Evolutionary conservation across 352 stramenopile genomes (phyloP).

Genomic region (Pythium aristosporum): DNA sequence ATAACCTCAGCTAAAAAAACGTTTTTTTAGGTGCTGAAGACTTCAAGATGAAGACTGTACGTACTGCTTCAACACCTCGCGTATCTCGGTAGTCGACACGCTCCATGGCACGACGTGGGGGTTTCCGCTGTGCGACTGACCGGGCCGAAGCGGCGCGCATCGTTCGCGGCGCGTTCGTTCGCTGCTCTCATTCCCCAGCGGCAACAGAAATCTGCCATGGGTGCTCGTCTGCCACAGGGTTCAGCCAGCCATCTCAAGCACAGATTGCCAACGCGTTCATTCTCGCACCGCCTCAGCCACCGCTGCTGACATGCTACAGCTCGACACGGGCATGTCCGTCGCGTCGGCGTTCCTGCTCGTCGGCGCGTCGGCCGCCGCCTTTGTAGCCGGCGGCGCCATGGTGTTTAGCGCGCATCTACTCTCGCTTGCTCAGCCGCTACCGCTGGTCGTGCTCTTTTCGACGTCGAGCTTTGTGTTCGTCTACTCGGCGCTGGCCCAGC

Average conservation of each 20-base stretch:
- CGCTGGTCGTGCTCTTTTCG: conserved; percentile 30
- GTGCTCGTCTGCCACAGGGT: no score
- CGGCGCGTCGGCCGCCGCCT: conserved; percentile 15
- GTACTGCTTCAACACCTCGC: background rate
- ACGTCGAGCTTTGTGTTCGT: conserved; percentile 30
- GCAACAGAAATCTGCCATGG: no score
- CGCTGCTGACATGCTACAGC: background rate
- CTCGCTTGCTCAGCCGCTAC: conserved; percentile 21
- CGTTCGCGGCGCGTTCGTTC: conserved; percentile 17
- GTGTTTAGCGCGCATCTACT: conserved; percentile 30
- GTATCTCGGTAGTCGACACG: background rate
- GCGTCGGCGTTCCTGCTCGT: conserved; percentile 23
- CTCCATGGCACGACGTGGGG: background rate
- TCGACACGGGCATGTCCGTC: conserved; percentile 21
- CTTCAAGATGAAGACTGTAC: background rate
- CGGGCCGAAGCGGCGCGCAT: conserved; percentile 13
- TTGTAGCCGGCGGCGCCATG: conserved; percentile 25
- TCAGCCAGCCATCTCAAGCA: no score
- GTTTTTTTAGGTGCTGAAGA: no score
- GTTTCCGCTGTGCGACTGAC: conserved; percentile 1
- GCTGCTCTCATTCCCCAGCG: no score
- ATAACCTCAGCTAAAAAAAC: no score
- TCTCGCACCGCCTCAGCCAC: no score
- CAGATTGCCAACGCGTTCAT: no score
- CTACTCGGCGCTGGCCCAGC: conserved; percentile 13